Percentiles rank a stretch among this genome's conserved stretches.
Evolutionary conservation across 2,329 filamentous ascomycete species (phyloP).

Genomic region (Colletotrichum tofieldiae): DNA sequence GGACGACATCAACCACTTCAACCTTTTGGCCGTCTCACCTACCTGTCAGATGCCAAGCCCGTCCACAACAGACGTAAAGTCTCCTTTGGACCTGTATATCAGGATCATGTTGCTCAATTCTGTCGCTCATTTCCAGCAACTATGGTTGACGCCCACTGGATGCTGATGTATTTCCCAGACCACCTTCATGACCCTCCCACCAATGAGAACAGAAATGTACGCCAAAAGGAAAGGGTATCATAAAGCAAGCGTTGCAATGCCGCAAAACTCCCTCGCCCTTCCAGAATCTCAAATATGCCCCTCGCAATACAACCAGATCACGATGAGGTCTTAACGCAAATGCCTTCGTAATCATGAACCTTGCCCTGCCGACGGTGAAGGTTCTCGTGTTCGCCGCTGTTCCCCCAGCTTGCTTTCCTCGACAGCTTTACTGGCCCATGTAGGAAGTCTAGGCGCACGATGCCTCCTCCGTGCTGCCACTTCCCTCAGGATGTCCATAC

Average conservation of each 20-base stretch:
- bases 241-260: constrained; percentile 11
- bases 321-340: background rate
- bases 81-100: background rate
- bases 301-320: background rate
- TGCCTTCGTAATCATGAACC: background rate
- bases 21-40: background rate
- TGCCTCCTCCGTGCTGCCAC: constrained; percentile 46
- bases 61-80: background rate
- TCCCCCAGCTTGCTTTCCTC: constrained; percentile 35
- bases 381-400: constrained; percentile 4
- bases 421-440: constrained; percentile 52
- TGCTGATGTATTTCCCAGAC: constrained; percentile 14
- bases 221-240: constrained; percentile 36
- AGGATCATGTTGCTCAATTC: constrained; percentile 1
- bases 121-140: background rate
- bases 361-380: constrained; percentile 26
- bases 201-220: background rate
- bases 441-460: constrained; percentile 47
- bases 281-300: background rate
- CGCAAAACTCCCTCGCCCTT: constrained; percentile 12
- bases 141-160: background rate
- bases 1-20: background rate
- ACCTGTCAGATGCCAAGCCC: background rate
- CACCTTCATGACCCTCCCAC: background rate
- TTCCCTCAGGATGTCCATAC: constrained; percentile 52